Percentiles rank a stretch among this genome's conserved stretches.
Evolutionary conservation across 2,329 filamentous ascomycete species (phyloP).

Genomic region (Cercospora citrullina): DNA sequence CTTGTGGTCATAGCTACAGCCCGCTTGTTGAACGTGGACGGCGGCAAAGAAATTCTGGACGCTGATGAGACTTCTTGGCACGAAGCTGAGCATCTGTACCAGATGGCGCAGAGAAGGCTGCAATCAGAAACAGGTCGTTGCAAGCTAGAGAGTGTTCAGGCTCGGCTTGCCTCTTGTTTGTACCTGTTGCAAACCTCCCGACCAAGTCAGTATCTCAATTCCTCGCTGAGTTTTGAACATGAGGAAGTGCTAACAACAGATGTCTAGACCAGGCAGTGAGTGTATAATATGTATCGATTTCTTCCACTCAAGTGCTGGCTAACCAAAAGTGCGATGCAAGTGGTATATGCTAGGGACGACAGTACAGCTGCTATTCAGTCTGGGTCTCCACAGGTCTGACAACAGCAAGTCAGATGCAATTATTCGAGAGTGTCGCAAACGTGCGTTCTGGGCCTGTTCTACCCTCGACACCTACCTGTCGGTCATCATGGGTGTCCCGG

Average conservation of each 20-base stretch:
- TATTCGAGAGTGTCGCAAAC: constrained; percentile 39
- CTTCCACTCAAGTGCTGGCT: background rate
- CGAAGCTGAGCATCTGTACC: constrained; percentile 35
- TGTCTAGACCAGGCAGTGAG: constrained; percentile 7
- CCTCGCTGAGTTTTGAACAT: too few species aligned
- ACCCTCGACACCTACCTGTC: constrained; percentile 44
- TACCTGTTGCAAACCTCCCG: constrained; percentile 37
- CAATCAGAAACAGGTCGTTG: constrained; percentile 31
- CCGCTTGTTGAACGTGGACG: constrained; percentile 33
- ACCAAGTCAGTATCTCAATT: background rate
- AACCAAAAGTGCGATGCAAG: background rate
- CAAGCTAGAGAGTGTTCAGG: constrained; percentile 42
- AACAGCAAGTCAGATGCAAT: constrained; percentile 29
- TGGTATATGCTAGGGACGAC: constrained; percentile 44
- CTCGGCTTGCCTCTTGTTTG: constrained; percentile 44
- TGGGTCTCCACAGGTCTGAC: constrained; percentile 40
- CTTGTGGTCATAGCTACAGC: constrained; percentile 57
- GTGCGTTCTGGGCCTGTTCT: constrained; percentile 43
- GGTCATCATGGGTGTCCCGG: constrained; percentile 42
- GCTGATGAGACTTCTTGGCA: constrained; percentile 26
- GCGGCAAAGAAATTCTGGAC: constrained; percentile 12
- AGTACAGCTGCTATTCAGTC: constrained; percentile 41
- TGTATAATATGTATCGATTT: background rate
- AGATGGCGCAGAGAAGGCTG: constrained; percentile 30
- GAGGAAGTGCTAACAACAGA: background rate